These are phyloP conservation scores for Hyaloscypha bicolor DNA, from an alignment of 495 filamentous ascomycete genomes.

Conservation along the genomic window DNA sequence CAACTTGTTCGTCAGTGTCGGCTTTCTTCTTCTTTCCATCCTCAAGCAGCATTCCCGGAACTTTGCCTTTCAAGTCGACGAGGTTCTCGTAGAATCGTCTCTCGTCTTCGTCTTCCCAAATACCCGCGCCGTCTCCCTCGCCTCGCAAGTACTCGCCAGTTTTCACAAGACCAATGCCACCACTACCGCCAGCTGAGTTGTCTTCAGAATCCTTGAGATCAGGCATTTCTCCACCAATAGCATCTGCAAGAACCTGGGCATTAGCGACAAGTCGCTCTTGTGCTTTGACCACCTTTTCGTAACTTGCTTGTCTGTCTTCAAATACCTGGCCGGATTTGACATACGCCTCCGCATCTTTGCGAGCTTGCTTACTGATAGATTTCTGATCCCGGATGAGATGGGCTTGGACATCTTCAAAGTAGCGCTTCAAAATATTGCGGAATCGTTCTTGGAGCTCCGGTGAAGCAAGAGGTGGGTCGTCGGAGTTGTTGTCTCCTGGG, in stretches of 20 bases:
- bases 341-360: slow-evolving; percentile 96
- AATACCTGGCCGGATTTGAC: slow-evolving; percentile 99
- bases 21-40: slow-evolving; percentile 94
- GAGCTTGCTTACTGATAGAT: slow-evolving; percentile 75
- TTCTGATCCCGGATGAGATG: slow-evolving; percentile 92
- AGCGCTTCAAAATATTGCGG: slow-evolving; percentile 81
- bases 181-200: slow-evolving; percentile 57
- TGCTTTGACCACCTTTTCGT: slow-evolving; percentile 87
- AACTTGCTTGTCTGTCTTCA: slow-evolving; percentile 94
- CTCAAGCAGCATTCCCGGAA: slow-evolving; percentile 89
- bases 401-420: slow-evolving; percentile 89
- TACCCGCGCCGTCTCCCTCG: slow-evolving; percentile 89
- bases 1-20: slow-evolving; percentile 66
- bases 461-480: slow-evolving; percentile 73
- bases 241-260: slow-evolving; percentile 88
- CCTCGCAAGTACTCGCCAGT: slow-evolving; percentile 90
- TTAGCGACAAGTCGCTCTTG: slow-evolving; percentile 90
- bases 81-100: slow-evolving; percentile 97
- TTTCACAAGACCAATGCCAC: slow-evolving; percentile 90
- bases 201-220: slow-evolving; percentile 83
- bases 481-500: slow-evolving; percentile 42
- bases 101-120: slow-evolving; percentile 99
- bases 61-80: slow-evolving; percentile 92
- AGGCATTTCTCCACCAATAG: slow-evolving; percentile 91
- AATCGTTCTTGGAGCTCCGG: slow-evolving; percentile 85